Evolutionary conservation across 1,284 basidiomycete genomes (phyloP).

Genomic region (Acaromyces ingoldii): DNA sequence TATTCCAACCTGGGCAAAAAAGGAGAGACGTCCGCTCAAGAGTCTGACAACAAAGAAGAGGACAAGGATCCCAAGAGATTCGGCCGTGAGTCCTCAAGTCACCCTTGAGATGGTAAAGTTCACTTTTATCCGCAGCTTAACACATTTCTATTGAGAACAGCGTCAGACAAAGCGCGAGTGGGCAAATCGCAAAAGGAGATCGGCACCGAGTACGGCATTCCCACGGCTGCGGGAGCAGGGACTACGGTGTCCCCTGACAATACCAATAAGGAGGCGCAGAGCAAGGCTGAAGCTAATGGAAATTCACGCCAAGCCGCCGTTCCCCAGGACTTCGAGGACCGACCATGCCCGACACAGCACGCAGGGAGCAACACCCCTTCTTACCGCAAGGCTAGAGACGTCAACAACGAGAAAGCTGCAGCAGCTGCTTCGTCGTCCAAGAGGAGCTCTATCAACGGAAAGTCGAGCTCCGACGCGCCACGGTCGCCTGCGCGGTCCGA

Average conservation of each 20-base stretch:
- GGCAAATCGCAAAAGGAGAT: conserved; percentile 11
- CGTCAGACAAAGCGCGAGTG: conserved; percentile 9
- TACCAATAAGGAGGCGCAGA: conserved; percentile 9
- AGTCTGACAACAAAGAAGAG: background rate
- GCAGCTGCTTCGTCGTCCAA: too few species aligned
- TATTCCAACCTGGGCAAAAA: background rate
- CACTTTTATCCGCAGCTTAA: background rate
- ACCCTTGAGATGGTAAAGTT: conserved; percentile 5
- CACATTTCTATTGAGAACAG: background rate
- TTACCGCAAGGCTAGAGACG: too few species aligned
- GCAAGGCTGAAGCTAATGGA: background rate
- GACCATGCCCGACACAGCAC: conserved; percentile 16
- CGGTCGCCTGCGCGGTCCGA: background rate
- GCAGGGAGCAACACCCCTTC: too few species aligned
- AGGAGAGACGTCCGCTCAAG: background rate
- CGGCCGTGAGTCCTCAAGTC: conserved; percentile 4
- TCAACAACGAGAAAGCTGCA: too few species aligned
- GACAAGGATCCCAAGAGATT: background rate
- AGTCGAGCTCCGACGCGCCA: background rate
- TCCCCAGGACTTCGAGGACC: conserved; percentile 19
- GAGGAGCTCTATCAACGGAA: too few species aligned
- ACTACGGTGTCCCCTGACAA: conserved; percentile 25
- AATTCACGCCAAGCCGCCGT: conserved; percentile 11
- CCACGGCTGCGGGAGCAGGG: conserved; percentile 24
- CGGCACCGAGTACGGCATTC: conserved; percentile 23